Evolutionary conservation across 2,329 filamentous ascomycete species (phyloP).

Genomic region (Xylariales sp.): DNA sequence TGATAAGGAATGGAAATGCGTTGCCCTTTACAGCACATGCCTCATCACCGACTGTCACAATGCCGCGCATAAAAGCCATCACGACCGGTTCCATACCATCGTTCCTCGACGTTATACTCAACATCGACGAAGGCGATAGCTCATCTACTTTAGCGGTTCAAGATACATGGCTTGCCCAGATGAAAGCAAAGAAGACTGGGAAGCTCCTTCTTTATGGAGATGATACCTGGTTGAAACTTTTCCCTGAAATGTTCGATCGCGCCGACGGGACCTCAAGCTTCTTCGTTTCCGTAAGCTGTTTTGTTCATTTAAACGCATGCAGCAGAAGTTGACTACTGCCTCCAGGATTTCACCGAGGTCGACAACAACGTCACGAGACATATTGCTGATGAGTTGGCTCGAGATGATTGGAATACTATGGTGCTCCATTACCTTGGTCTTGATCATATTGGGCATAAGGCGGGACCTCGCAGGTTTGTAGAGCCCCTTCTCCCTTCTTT

Average conservation of each 20-base stretch:
- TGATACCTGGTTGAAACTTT: constrained; percentile 97
- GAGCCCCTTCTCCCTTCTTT: not conserved
- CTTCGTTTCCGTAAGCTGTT: constrained; percentile 73
- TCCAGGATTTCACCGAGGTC: constrained; percentile 94
- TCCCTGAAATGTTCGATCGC: constrained; percentile 81
- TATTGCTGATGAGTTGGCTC: constrained; percentile 68
- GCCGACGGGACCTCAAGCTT: constrained; percentile 95
- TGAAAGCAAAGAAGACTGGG: constrained; percentile 67
- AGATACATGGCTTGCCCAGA: constrained; percentile 94
- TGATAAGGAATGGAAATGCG: constrained; percentile 79
- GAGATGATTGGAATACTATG: constrained; percentile 86
- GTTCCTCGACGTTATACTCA: constrained; percentile 93
- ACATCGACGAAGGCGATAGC: constrained; percentile 91
- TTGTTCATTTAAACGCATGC: constrained; percentile 34
- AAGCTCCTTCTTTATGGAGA: constrained; percentile 94
- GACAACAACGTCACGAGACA: constrained; percentile 96
- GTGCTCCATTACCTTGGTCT: constrained; percentile 93
- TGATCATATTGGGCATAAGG: constrained; percentile 96
- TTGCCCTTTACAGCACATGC: constrained; percentile 94
- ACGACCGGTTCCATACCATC: constrained; percentile 98
- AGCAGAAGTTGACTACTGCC: constrained; percentile 11
- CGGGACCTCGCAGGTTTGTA: constrained; percentile 72
- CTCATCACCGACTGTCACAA: constrained; percentile 94
- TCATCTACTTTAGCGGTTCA: constrained; percentile 82
- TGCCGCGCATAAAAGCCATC: constrained; percentile 95